These are phyloP conservation scores for Speleostelium caveatum DNA, from an alignment of 78 protist genomes.

Conservation along the genomic window DNA sequence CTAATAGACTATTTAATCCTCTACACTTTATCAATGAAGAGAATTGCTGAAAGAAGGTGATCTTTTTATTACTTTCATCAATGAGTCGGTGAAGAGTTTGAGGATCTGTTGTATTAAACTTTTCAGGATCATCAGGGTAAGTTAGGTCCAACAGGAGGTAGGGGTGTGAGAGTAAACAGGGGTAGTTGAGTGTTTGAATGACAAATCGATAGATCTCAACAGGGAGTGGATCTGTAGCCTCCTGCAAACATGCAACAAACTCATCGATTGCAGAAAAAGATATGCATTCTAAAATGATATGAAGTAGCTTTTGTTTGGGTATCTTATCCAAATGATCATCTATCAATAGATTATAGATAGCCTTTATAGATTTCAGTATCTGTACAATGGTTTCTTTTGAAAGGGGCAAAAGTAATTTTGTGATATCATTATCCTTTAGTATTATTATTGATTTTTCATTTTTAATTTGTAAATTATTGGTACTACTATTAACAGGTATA, in stretches of 20 bases:
- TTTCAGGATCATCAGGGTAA: neutral
- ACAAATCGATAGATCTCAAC: neutral
- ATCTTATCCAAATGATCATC: conserved; percentile 58
- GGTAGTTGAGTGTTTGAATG: neutral
- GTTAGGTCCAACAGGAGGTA: no score
- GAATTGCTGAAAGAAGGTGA: conserved; percentile 22
- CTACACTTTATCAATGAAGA: conserved; percentile 11
- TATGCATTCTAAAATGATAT: conserved; percentile 47
- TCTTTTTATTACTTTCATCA: neutral
- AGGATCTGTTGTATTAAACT: neutral
- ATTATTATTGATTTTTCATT: neutral
- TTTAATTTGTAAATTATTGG: no score
- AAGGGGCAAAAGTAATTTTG: neutral
- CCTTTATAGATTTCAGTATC: conserved; percentile 9
- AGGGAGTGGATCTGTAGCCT: neutral
- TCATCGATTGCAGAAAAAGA: conserved; percentile 66
- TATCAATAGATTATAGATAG: conserved; percentile 9
- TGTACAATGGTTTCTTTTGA: conserved; percentile 49
- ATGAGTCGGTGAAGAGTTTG: neutral
- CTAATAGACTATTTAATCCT: conserved; percentile 26
- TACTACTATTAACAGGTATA: no score
- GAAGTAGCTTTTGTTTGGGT: conserved; percentile 57
- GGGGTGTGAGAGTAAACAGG: conserved; percentile 8
- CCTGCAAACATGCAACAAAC: conserved; percentile 12
- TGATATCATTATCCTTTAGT: conserved; percentile 48